Base-by-base conservation (phyloP, 805 yeast genomes). In the Saturnispora halmiae region DNA sequence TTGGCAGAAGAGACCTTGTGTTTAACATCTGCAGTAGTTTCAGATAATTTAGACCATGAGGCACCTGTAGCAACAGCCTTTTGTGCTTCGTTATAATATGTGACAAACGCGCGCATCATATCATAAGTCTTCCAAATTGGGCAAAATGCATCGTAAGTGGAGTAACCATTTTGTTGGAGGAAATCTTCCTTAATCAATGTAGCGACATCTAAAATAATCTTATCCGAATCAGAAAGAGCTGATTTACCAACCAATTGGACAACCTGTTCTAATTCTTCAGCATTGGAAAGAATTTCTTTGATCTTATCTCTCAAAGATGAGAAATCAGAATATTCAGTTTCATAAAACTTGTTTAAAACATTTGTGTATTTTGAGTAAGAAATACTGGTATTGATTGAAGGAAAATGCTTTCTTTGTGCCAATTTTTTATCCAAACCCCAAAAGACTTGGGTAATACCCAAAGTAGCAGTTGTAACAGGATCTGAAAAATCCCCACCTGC, bases 401-500 rank as follows among this genome's bases (percentile, higher is more conserved):
- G 99, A 85, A 92, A 92, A 71, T 92, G 99, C 70, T 92, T 92
- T 75, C 99, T 88, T 73, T 92, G 99, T 19, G 99, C 98, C 59
- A 92, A 76, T 67, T 90, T 92, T 70, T 92, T 92, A 70, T 92
- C 99, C 66, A 92, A 76, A 69, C 99, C 99, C 99, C 99, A 92
- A 72, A 92, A 92, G 40, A 92, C 99, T 72, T 92, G 99, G n/a
- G 98, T 92, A 54, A 92, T 92, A 82, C 96, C 97, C 59, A 92
- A 77, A 27, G 99, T 92, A 6, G 98, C 78, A 16, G 97, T 90
- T 21, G 99, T 92, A 53, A 92, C 99, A 34, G 99, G 99, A 70
- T 92, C 99, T 20, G 97, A 90, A 80, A 92, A 90, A 73, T 92
- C 99, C 80, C 99, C 99, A 79, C 99, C 99, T 42, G 98, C 97